Evolutionary conservation across 1,139 yeast genomes (phyloP), one percentile per base, ranked within the genome.

Genomic region (Yueomyces sp.): DNA sequence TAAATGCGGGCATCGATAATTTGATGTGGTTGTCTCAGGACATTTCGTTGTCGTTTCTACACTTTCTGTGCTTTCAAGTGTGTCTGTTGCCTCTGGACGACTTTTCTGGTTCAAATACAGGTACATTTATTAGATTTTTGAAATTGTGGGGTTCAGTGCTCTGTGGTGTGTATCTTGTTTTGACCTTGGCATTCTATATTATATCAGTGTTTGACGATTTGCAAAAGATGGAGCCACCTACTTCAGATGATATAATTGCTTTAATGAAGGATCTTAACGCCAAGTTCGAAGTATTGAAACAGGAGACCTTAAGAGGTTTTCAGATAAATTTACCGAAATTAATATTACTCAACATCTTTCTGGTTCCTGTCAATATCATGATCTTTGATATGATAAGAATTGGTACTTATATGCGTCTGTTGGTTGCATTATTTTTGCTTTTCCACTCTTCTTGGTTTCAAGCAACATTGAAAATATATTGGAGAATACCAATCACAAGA

Each of bases 201-300:
- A 37, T 44, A 19, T 45, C 59, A 3, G 45, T 56, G 1, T 42
- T 48, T 29, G 38, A 42, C n/a, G 56, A 55, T 35, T 38, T 56
- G 31, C 41, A 42, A 26, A 42, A 42, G 6, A 44, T 46, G n/a
- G 64, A 59, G 38, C 54, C 62, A 3, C 64, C 64, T 19, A 59
- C 62, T 6, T 38, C 57, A 37, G 64, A 59, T 36, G 63, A 59
- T 39, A 53, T 59, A 12, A 49, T 54, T n/a, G 47, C 52, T n/a
- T 41, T 52, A 11, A 38, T 57, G 34, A 57, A 54, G 37, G 54
- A 54, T 8, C 53, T 59, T 25, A 36, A 45, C 28, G 52, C 50
- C 32, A 59, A 59, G 43, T 41, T 58, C 11, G 49, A 48, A 3
- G 46, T 50, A 4, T 37, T 56, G 28, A 46, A 50, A 29, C 35